Base-by-base conservation (phyloP, 257 asterid genomes). In the Parsonsia alboflavescens region DNA sequence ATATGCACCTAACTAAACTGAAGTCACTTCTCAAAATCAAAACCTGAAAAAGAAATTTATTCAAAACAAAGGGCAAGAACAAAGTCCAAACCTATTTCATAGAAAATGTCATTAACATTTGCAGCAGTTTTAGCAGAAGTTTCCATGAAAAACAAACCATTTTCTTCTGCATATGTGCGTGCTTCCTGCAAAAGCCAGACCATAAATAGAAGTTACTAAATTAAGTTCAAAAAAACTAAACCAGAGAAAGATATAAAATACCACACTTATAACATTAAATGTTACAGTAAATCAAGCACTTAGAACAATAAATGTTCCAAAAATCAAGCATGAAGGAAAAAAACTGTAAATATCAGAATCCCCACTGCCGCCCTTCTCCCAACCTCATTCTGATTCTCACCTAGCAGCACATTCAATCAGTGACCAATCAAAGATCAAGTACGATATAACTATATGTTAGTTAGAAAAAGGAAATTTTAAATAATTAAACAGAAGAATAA, bases 51-150 rank as follows among this genome's bases (percentile, higher is more conserved):
- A 15, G 3, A 50, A 15, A 78, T 7, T 19, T 53, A 33, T 21
- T 7, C 12, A 42, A 63, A n/a, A 10, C 9, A 21, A 30, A 58
- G 46, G 65, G 16, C 21, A 24, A 62, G 19, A 30, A 24, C 39
- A 68, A 69, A 15, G 33, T 21, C 0, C 73, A 67, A 64, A 78
- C 85, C 85, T 82, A 82, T 81, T 64, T 82, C 86, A 22, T 79
- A 82, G 74, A 82, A 82, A 10, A 82, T 73, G 16, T 79, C 86
- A 66, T 82, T 82, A 39, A 79, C 84, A 66, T 82, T 82, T 15
- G 73, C 77, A 39, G 86, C 86, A 58, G 86, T 73, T 80, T 82
- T 82, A 45, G 86, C 86, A 70, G 86, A 82, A n/a, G 86, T 82
- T 79, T 82, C 86, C 78, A 82, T 71, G 77, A 82, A 82, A 46